phyloP scores from a whole-genome alignment of 768 basidiomycete genomes.

The Boletus pseudopeckii region DNA sequence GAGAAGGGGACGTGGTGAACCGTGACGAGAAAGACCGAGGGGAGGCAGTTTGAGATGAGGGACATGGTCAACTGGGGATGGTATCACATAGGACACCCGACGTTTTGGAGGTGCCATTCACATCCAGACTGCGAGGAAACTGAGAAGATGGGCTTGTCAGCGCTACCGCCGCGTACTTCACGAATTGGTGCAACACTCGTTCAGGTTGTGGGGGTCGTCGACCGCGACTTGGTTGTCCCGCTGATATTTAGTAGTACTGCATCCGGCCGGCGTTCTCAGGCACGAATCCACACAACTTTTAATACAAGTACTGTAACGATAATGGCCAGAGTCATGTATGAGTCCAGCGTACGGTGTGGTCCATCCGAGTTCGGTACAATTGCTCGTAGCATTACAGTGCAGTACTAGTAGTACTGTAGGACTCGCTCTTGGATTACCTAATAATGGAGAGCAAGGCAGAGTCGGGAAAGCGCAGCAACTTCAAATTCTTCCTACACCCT shows the following conservation, averaged over 20 bases:
- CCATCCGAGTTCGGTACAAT: neutral
- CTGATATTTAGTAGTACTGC: neutral
- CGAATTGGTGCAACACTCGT: neutral
- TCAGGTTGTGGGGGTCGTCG: constrained; percentile 1
- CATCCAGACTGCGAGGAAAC: constrained; percentile 14
- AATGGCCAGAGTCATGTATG: neutral
- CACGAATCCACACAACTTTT: neutral
- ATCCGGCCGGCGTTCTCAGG: constrained; percentile 5
- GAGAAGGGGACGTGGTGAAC: constrained; percentile 68
- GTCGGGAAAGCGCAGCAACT: constrained; percentile 4
- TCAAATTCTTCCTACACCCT: neutral
- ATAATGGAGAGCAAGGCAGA: neutral
- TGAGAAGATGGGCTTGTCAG: neutral
- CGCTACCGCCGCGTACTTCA: neutral
- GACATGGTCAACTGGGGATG: constrained; percentile 59
- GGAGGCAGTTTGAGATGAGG: constrained; percentile 72
- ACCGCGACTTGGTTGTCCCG: neutral
- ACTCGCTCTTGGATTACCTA: constrained; percentile 19
- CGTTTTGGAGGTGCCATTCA: constrained; percentile 49
- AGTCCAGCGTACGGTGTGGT: neutral
- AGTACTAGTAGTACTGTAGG: no score
- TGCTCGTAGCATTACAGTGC: neutral
- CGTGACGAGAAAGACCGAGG: constrained; percentile 57
- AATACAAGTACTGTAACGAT: neutral
- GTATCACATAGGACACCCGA: constrained; percentile 86